Base-by-base conservation (phyloP, 2,329 filamentous ascomycete species). In the Fusarium tjaetaba region DNA sequence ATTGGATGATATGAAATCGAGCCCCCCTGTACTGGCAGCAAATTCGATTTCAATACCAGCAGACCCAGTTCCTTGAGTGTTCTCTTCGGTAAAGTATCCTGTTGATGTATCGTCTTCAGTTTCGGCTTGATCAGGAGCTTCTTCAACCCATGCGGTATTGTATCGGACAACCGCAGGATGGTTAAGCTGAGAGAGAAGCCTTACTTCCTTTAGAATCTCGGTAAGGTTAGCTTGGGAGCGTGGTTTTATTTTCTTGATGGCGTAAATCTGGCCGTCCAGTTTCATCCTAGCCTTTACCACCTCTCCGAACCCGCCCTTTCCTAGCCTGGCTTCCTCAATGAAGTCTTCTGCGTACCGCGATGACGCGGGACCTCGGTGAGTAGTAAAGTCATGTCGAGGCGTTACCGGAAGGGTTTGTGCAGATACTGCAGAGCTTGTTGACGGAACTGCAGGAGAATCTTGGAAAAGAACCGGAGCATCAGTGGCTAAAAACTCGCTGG, bases 231-330 rank as follows among this genome's bases (percentile, higher is more conserved):
- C 88, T 32, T 93, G 89, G 2, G 94, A 94, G 58, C 92, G 92
- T 75, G 96, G 94, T 2, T 91, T 94, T 70, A 99, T 96, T 81
- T 98, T 98, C 82, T 99, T 99, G 80, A 99, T 94, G 24, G 96
- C 96, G 82, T 98, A 99, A 48, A 97, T 92, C 65, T 95, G 93
- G 2, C 94, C 94, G 80, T 98, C 96, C 8, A 98, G 89, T 83
- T 96, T 97, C 82, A 97, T 97, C 38, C 96, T 90, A 6, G 96
- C 96, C 81, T 97, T 97, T 62, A 98, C 94, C 28, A 99, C 96
- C 82, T 98, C 94, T 10, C 96, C 96, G 82, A 97, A 99, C 0
- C 96, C 96, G 48, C 96, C 96, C 80, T 96, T 97, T 7, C 96
- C 96, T 18, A 99, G 86, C 9, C 93, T 90, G 20, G 94, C 94